Percentiles rank a stretch among this genome's conserved stretches.
phyloP scores from a whole-genome alignment of 495 filamentous ascomycete genomes.

The Hypoxylon fuscum region DNA sequence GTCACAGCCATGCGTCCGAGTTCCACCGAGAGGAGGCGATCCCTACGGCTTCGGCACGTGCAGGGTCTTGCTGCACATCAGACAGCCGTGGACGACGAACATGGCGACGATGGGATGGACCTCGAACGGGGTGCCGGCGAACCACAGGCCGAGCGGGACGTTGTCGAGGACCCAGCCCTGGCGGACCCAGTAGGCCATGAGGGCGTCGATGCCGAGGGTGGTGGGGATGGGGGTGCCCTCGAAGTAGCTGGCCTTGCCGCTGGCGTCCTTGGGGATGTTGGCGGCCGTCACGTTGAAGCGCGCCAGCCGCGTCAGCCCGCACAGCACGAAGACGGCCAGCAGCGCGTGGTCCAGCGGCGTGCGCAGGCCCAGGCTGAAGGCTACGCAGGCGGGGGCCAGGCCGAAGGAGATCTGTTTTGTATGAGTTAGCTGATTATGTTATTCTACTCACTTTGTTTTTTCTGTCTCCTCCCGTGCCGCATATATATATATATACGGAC shows the following conservation, averaged over 20 bases:
- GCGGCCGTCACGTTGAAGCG: slow-evolving; percentile 95
- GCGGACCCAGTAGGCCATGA: slow-evolving; percentile 91
- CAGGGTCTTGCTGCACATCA: slow-evolving; percentile 94
- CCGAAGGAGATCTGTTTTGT: slow-evolving; percentile 87
- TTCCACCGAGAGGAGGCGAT: not conserved
- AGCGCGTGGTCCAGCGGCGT: slow-evolving; percentile 85
- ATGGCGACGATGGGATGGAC: slow-evolving; percentile 86
- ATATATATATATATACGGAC: no score
- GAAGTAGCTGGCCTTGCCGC: slow-evolving; percentile 92
- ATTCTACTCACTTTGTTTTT: no score
- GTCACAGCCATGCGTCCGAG: no score
- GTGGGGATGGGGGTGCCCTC: slow-evolving; percentile 97
- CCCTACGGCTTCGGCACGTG: slow-evolving; percentile 92
- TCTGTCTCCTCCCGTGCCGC: no score
- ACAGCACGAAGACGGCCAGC: slow-evolving; percentile 91
- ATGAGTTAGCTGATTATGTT: no score
- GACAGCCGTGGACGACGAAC: slow-evolving; percentile 84
- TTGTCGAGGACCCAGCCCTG: slow-evolving; percentile 81
- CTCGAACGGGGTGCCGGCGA: slow-evolving; percentile 74
- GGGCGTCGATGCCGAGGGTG: slow-evolving; percentile 75
- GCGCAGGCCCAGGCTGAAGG: slow-evolving; percentile 89
- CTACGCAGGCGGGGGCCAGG: slow-evolving; percentile 83
- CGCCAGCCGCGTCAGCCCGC: slow-evolving; percentile 90
- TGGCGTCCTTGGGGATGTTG: slow-evolving; percentile 84
- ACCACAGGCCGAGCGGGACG: slow-evolving; percentile 73